Evolutionary conservation across 2,329 filamentous ascomycete genomes (phyloP).

Genomic region (Reticulascus tulasneorum): DNA sequence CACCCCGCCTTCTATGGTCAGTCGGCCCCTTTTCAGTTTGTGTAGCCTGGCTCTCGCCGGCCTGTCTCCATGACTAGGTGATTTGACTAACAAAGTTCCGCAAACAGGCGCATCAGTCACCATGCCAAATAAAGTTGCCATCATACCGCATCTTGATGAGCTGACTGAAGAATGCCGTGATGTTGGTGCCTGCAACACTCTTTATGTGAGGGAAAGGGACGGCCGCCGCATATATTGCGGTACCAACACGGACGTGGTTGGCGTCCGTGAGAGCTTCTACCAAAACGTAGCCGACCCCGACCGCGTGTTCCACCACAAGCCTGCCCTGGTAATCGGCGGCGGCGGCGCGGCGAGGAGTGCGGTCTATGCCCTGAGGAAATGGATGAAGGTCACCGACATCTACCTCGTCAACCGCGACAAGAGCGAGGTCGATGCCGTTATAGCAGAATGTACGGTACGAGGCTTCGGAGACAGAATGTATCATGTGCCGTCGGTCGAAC

Average conservation of each 20-base stretch:
- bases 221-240: conserved; percentile 58
- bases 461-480: conserved; percentile 58
- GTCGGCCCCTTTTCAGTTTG: conserved; percentile 18
- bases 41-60: too few species aligned
- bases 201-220: conserved; percentile 57
- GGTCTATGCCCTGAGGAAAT: conserved; percentile 69
- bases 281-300: conserved; percentile 47
- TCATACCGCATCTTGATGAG: conserved; percentile 69
- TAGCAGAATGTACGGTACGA: conserved; percentile 56
- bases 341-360: conserved; percentile 76
- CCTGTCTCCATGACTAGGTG: too few species aligned
- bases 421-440: conserved; percentile 62
- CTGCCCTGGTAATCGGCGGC: conserved; percentile 71
- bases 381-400: conserved; percentile 62
- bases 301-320: conserved; percentile 49
- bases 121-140: conserved; percentile 80
- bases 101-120: conserved; percentile 74
- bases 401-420: conserved; percentile 76
- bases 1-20: conserved; percentile 62
- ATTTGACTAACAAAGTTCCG: too few species aligned
- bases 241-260: conserved; percentile 78
- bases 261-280: conserved; percentile 68
- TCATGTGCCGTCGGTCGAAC: conserved; percentile 56
- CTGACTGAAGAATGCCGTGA: conserved; percentile 68
- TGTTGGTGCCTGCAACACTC: conserved; percentile 76